phyloP scores from a whole-genome alignment of 306 rosid species.

The Quercus aquifolioides region DNA sequence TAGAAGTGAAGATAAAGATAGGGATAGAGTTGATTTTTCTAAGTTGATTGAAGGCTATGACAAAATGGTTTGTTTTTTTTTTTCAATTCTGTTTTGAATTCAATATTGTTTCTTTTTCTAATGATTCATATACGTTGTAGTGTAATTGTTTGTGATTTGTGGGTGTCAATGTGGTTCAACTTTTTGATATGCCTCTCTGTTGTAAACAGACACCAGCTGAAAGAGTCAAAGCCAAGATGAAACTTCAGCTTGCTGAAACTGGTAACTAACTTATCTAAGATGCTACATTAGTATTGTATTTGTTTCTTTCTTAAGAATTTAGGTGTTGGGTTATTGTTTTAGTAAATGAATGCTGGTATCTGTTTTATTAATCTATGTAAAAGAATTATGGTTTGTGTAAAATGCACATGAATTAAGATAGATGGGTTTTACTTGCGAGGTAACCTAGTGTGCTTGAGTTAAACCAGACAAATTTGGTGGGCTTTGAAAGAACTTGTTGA shows the following conservation, averaged over 20 bases:
- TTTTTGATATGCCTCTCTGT: not conserved
- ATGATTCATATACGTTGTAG: not conserved
- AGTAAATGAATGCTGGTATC: not conserved
- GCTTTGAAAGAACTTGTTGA: not conserved
- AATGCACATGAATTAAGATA: not conserved
- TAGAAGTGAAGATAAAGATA: slow-evolving; percentile 12
- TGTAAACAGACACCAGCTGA: slow-evolving; percentile 72
- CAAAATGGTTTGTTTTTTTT: slow-evolving; percentile 43
- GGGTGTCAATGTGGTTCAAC: not conserved
- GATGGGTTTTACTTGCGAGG: not conserved
- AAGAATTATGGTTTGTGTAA: not conserved
- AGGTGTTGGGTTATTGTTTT: not conserved
- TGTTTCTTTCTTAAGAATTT: not conserved
- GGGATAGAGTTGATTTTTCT: slow-evolving; percentile 42
- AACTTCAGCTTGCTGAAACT: slow-evolving; percentile 83
- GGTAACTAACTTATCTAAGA: slow-evolving; percentile 31
- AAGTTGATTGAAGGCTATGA: slow-evolving; percentile 66
- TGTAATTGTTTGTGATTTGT: not conserved
- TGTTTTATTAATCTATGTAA: not conserved
- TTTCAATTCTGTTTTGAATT: not conserved
- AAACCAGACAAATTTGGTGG: not conserved
- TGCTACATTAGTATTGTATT: not conserved
- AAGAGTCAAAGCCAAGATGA: slow-evolving; percentile 92
- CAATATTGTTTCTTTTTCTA: not conserved
- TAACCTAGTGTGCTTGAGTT: not conserved